These are phyloP conservation scores for Aspergillus brunneoviolaceus DNA, from an alignment of 2,329 filamentous ascomycete species.

Conservation along the genomic window DNA sequence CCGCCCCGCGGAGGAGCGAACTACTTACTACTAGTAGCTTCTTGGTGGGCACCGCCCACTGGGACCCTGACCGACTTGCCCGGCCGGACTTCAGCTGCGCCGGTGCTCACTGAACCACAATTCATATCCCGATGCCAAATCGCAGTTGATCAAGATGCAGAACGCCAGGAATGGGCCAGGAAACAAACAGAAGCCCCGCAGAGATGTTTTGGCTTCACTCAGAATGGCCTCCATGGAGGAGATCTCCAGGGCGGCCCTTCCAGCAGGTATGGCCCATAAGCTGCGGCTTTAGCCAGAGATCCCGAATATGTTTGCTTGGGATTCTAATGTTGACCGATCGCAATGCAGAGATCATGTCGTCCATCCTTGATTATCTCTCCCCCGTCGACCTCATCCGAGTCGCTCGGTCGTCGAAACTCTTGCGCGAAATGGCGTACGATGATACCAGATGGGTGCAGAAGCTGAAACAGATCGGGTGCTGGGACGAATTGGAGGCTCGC, in stretches of 20 bases:
- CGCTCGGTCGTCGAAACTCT: conserved; percentile 77
- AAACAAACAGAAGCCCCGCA: conserved; percentile 37
- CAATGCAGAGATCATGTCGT: conserved; percentile 74
- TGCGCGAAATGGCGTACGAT: conserved; percentile 98
- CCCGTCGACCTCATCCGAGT: conserved; percentile 81
- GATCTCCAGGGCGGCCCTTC: conserved; percentile 73
- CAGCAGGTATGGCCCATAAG: conserved; percentile 64
- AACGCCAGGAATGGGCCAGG: conserved; percentile 49
- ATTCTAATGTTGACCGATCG: not conserved
- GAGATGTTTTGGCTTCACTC: conserved; percentile 69
- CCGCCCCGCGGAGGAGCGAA: conserved; percentile 13
- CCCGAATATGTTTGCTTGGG: not conserved
- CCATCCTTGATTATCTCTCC: conserved; percentile 85
- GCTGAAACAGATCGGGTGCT: conserved; percentile 82
- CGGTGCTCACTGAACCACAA: conserved; percentile 4
- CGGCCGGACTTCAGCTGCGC: conserved; percentile 9
- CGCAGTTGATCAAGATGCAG: conserved; percentile 41
- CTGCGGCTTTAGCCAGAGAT: not conserved
- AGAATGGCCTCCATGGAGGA: conserved; percentile 74
- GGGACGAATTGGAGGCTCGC: conserved; percentile 86
- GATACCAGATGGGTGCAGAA: conserved; percentile 91
- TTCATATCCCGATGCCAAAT: conserved; percentile 26
- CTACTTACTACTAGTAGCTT: not conserved
- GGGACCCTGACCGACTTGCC: conserved; percentile 13
- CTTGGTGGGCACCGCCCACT: conserved; percentile 3